Percentiles rank a stretch among this genome's conserved stretches.
Evolutionary conservation across 208 protist species (phyloP).

Genomic region (Chromosphaera perkinsii): DNA sequence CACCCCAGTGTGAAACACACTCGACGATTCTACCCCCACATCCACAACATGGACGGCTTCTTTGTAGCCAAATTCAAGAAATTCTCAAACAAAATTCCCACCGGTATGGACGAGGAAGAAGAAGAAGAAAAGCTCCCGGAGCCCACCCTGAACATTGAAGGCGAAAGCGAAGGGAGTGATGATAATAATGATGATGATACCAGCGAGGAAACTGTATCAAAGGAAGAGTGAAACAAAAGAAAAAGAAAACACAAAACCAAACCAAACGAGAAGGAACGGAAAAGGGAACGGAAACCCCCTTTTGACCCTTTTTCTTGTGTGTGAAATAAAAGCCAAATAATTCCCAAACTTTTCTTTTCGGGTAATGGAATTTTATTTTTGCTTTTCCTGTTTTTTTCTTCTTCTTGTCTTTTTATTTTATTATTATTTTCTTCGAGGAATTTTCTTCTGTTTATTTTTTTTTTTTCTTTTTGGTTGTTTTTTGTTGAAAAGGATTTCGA

Average conservation of each 20-base stretch:
- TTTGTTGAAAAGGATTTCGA: too few relatives aligned
- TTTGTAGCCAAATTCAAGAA: constrained; percentile 97
- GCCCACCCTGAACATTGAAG: neutral
- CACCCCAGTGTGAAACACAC: constrained; percentile 32
- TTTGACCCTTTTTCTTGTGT: too few relatives aligned
- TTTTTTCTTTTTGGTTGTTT: too few relatives aligned
- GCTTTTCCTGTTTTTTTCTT: too few relatives aligned
- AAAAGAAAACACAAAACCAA: neutral
- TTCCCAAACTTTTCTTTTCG: too few relatives aligned
- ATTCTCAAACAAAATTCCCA: constrained; percentile 15
- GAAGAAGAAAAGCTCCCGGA: neutral
- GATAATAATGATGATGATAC: neutral
- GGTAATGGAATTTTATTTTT: too few relatives aligned
- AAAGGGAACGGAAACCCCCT: neutral
- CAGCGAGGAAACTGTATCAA: neutral
- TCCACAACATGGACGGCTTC: constrained; percentile 99
- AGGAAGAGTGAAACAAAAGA: constrained; percentile 1
- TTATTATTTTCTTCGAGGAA: too few relatives aligned
- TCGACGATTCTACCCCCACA: constrained; percentile 89
- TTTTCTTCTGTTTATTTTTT: too few relatives aligned
- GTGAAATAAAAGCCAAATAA: too few relatives aligned
- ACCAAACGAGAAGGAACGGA: neutral
- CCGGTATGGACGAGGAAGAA: neutral
- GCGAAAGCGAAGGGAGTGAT: neutral
- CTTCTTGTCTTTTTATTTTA: too few relatives aligned